Conservation (phyloP, 2,329 filamentous ascomycete species). For the Scedosporium dehoogii region DNA sequence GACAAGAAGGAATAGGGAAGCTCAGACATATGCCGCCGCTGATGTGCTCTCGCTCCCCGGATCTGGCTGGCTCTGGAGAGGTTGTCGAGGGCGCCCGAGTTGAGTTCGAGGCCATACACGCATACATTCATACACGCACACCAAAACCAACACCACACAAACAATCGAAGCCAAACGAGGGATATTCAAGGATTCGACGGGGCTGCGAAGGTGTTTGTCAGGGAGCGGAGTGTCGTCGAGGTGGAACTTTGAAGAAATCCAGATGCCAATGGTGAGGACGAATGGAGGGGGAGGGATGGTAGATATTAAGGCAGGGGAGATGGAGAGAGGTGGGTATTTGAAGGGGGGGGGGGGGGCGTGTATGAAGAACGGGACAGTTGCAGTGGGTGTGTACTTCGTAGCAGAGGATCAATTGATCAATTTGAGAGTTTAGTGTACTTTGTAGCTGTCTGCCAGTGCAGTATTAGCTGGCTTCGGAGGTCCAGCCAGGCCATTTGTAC, state of each 20-base stretch:
- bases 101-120: too few species aligned
- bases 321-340: neutral
- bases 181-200: neutral
- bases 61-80: too few species aligned
- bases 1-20: too few species aligned
- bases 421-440: neutral
- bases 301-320: neutral
- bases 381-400: neutral
- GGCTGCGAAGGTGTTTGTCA: neutral
- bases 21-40: too few species aligned
- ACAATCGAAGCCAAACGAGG: neutral
- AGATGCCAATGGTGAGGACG: neutral
- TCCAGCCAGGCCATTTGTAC: too few species aligned
- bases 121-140: neutral
- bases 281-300: constrained; percentile 1
- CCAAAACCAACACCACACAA: neutral
- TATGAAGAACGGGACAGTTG: neutral
- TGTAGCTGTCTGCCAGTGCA: neutral
- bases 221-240: neutral
- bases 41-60: too few species aligned
- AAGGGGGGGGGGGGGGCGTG: neutral
- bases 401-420: neutral
- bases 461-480: neutral
- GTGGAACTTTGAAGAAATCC: neutral
- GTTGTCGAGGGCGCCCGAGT: too few species aligned